Evolutionary conservation across 495 filamentous ascomycete species (phyloP).

Genomic region (Aspergillus steynii): DNA sequence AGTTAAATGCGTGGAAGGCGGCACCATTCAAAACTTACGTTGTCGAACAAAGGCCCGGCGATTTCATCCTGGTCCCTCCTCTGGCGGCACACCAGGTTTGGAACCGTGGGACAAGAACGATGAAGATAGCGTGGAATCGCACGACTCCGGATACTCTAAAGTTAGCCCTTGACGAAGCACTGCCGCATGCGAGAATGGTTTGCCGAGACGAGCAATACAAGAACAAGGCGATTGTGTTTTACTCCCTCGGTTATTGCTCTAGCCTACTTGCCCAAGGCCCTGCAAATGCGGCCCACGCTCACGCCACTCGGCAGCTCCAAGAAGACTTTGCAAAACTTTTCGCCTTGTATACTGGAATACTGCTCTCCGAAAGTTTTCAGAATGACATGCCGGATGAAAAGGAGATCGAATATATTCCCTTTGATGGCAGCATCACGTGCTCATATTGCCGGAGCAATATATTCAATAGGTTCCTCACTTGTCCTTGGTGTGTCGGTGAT

Average conservation of each 20-base stretch:
- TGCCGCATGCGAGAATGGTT: constrained; percentile 84
- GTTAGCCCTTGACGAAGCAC: constrained; percentile 78
- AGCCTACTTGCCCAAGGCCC: constrained; percentile 51
- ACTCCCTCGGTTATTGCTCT: constrained; percentile 76
- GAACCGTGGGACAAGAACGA: constrained; percentile 92
- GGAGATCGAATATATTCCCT: constrained; percentile 68
- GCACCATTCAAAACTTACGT: constrained; percentile 91
- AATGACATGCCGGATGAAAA: constrained; percentile 58
- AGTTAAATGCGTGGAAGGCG: constrained; percentile 87
- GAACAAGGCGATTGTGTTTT: constrained; percentile 92
- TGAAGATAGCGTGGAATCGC: constrained; percentile 99
- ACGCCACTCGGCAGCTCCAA: constrained; percentile 61
- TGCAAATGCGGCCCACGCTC: constrained; percentile 41
- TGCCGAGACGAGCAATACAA: constrained; percentile 99
- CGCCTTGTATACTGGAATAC: constrained; percentile 68
- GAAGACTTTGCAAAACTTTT: constrained; percentile 81
- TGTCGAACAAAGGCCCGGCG: constrained; percentile 88
- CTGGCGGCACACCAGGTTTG: constrained; percentile 97
- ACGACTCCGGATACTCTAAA: constrained; percentile 89
- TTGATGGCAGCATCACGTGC: constrained; percentile 88
- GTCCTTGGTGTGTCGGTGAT: constrained; percentile 70
- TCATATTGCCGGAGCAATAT: constrained; percentile 96
- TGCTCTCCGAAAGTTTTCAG: constrained; percentile 83
- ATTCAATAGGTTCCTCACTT: constrained; percentile 95
- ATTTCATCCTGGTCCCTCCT: constrained; percentile 94